phyloP scores from a whole-genome alignment of 2,329 filamentous ascomycete species.

The Meredithiella fracta region DNA sequence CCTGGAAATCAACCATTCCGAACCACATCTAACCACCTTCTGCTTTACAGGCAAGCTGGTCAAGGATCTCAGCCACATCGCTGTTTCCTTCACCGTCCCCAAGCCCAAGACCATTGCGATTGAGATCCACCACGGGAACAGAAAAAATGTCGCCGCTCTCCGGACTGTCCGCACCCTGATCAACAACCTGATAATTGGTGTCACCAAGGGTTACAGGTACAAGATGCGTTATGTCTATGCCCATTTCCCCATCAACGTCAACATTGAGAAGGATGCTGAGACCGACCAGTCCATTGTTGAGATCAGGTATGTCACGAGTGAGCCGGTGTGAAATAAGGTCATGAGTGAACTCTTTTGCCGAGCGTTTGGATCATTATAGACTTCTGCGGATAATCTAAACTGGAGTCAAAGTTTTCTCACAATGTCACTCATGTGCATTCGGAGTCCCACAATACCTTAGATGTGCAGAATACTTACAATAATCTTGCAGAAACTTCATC shows the following conservation, averaged over 20 bases:
- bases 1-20: neutral
- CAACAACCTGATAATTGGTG: conserved; percentile 96
- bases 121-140: conserved; percentile 94
- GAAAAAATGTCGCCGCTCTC: conserved; percentile 96
- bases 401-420: conserved; percentile 1
- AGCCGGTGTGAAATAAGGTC: neutral
- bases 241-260: conserved; percentile 99
- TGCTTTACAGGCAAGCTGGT: conserved; percentile 60
- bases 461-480: conserved; percentile 20
- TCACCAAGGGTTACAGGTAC: conserved; percentile 99
- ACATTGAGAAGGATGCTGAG: conserved; percentile 91
- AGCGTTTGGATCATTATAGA: neutral
- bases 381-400: neutral
- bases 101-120: conserved; percentile 81
- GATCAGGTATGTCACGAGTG: conserved; percentile 57
- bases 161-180: conserved; percentile 96
- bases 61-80: conserved; percentile 93
- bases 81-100: conserved; percentile 86
- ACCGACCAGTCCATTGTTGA: conserved; percentile 80
- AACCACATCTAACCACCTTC: conserved; percentile 8
- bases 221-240: conserved; percentile 99
- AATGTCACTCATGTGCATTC: too few species aligned
- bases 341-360: neutral
- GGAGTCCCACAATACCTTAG: conserved; percentile 6
- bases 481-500: conserved; percentile 67